A percentile compares a stretch with the other conserved stretches of the same genome.
Conservation (phyloP, 345 rosid genomes). For the Corymbia maculata region DNA sequence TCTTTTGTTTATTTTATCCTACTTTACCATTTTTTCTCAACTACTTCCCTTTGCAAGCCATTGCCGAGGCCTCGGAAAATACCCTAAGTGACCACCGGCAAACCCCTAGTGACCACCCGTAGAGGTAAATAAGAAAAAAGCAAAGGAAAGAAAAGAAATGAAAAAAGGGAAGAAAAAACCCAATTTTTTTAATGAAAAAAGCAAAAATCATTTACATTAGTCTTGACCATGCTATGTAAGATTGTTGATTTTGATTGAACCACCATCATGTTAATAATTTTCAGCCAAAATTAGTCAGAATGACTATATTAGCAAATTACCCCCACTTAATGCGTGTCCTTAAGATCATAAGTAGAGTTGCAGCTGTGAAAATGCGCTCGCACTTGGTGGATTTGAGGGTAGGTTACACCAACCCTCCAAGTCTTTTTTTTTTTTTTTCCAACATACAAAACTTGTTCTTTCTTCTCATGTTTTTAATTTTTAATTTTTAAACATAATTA, state of each 20-base stretch:
- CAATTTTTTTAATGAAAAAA: no score
- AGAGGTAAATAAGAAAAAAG: not conserved
- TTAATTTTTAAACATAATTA: no score
- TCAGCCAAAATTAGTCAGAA: rapidly evolving
- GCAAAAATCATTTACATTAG: rapidly evolving
- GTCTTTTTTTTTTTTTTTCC: not conserved
- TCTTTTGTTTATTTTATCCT: no score
- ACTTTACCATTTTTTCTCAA: no score
- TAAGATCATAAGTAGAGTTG: not conserved
- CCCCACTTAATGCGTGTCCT: not conserved
- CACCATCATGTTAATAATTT: rapidly evolving
- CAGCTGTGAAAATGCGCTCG: not conserved
- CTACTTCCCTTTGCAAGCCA: not conserved
- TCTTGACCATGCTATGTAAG: rapidly evolving
- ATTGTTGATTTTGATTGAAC: rapidly evolving
- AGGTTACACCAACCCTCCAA: not conserved
- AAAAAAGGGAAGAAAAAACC: not conserved
- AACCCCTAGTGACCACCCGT: no score
- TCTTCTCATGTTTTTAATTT: not conserved
- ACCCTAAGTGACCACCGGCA: no score
- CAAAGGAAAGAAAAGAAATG: not conserved
- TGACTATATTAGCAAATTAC: not conserved
- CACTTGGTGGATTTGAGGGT: not conserved
- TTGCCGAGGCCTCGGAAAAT: no score
- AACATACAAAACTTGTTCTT: not conserved